phyloP scores from a whole-genome alignment of 1,284 basidiomycete genomes.

The Ceratobasidium papillatum region DNA sequence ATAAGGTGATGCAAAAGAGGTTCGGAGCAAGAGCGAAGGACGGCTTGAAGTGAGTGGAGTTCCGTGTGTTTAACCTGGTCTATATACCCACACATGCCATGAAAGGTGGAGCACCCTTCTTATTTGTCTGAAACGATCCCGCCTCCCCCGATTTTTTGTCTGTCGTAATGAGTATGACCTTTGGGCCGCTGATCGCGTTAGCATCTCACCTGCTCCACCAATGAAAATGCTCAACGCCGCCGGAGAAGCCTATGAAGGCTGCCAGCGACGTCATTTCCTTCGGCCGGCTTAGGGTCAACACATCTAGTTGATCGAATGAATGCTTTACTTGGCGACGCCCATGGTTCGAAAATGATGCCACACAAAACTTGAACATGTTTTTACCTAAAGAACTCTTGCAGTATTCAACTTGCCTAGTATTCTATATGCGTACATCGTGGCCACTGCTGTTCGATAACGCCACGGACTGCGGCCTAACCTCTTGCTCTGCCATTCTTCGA shows the following conservation, averaged over 20 bases:
- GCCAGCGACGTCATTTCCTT: not conserved
- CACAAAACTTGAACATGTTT: not conserved
- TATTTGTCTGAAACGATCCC: not conserved
- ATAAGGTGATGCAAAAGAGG: not conserved
- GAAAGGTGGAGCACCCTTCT: slow-evolving; percentile 5
- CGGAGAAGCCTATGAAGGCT: not conserved
- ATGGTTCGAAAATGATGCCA: not conserved
- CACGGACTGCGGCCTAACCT: not conserved
- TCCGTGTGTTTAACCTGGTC: not conserved
- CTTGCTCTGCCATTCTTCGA: not conserved
- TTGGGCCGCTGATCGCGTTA: not conserved
- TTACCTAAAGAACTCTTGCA: not conserved
- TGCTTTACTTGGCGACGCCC: not conserved
- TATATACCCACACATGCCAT: not conserved
- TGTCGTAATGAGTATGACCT: not conserved
- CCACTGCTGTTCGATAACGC: not conserved
- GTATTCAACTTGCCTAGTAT: not conserved
- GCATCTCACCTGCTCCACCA: slow-evolving; percentile 7
- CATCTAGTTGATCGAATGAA: not conserved
- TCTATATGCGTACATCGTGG: not conserved
- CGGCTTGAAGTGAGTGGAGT: not conserved
- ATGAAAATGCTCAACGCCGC: not conserved
- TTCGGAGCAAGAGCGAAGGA: not conserved
- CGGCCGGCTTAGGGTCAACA: not conserved
- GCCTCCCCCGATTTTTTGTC: not conserved